Conservation (phyloP, 2,329 filamentous ascomycete genomes). For the Chalaropsis ovoidea region DNA sequence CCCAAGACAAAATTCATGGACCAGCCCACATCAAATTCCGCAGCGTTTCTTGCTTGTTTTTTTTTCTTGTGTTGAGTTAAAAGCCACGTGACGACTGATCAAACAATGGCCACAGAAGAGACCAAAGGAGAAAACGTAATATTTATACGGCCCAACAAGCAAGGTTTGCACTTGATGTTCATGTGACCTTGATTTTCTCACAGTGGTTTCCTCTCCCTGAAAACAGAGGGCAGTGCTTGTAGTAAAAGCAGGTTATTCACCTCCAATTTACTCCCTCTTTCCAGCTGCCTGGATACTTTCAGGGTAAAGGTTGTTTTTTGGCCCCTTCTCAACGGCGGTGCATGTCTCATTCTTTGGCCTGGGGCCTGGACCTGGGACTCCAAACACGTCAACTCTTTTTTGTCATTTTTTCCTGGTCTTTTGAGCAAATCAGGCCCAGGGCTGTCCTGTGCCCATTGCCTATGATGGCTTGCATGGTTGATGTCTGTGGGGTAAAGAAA, state of each 20-base stretch:
- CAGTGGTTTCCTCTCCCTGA: not conserved
- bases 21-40: not conserved
- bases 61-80: not conserved
- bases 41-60: not conserved
- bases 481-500: constrained; percentile 8
- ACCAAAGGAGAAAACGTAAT: not conserved
- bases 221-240: constrained; percentile 6
- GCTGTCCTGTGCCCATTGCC: not conserved
- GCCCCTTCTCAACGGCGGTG: not conserved
- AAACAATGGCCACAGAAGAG: not conserved
- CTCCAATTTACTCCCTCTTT: not conserved
- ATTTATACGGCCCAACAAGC: not conserved
- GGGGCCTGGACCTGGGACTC: not conserved
- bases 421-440: not conserved
- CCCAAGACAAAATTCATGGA: not conserved
- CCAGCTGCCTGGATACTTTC: not conserved
- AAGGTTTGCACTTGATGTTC: not conserved
- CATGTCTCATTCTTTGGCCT: not conserved
- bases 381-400: not conserved
- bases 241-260: not conserved
- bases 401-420: not conserved
- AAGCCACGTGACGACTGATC: not conserved
- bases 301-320: not conserved
- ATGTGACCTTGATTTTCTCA: not conserved
- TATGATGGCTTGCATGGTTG: not conserved